Conservation (phyloP, 2,329 filamentous ascomycete genomes). For the Colletotrichum horii region DNA sequence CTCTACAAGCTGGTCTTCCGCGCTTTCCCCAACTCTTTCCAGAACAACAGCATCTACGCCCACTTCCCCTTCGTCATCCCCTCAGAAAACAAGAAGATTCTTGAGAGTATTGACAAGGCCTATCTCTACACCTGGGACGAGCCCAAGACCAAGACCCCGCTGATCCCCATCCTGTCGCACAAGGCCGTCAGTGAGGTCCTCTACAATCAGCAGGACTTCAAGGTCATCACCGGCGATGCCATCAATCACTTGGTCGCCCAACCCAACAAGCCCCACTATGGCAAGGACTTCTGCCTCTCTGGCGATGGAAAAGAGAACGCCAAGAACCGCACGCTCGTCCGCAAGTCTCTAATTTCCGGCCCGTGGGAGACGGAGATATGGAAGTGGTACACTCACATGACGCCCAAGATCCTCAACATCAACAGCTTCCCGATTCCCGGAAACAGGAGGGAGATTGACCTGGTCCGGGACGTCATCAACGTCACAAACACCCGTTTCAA, state of each 20-base stretch:
- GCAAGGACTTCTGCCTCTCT: slow-evolving; percentile 55
- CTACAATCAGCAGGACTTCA: slow-evolving; percentile 58
- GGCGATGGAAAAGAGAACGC: slow-evolving; percentile 45
- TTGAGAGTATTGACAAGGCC: slow-evolving; percentile 59
- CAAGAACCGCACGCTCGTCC: slow-evolving; percentile 45
- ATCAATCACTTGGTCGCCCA: slow-evolving; percentile 60
- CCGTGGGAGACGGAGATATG: slow-evolving; percentile 24
- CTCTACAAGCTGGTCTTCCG: slow-evolving; percentile 70
- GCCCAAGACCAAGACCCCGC: slow-evolving; percentile 48
- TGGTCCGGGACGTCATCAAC: slow-evolving; percentile 52
- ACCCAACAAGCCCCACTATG: slow-evolving; percentile 29
- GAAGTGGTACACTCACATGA: slow-evolving; percentile 25
- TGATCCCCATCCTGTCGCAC: slow-evolving; percentile 59
- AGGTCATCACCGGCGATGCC: slow-evolving; percentile 61
- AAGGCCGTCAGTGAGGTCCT: slow-evolving; percentile 57
- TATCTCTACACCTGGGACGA: slow-evolving; percentile 64
- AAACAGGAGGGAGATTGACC: slow-evolving; percentile 35
- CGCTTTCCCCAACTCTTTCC: slow-evolving; percentile 69
- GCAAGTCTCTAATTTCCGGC: slow-evolving; percentile 39
- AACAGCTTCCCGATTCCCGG: slow-evolving; percentile 27
- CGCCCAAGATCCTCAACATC: slow-evolving; percentile 30
- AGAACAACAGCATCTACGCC: slow-evolving; percentile 67
- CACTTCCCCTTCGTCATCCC: slow-evolving; percentile 54
- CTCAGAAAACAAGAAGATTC: slow-evolving; percentile 62
- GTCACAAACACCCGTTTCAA: slow-evolving; percentile 60